phyloP scores from a whole-genome alignment of 1,284 basidiomycete genomes.

The Ceratobasidium papillatum region DNA sequence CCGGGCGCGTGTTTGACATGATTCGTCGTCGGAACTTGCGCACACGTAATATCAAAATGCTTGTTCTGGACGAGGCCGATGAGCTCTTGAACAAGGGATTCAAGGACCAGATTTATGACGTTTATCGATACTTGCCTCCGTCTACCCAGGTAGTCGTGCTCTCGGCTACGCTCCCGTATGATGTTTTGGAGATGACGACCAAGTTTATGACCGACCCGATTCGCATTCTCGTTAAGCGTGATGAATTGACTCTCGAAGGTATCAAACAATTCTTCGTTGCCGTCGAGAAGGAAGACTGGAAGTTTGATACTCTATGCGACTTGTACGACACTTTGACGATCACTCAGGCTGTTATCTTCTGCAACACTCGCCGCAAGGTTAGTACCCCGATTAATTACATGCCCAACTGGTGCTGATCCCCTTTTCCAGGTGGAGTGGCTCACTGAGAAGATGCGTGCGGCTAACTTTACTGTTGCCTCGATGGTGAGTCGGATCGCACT shows the following conservation, averaged over 20 bases:
- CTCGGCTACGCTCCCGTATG: conserved; percentile 95
- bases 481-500: conserved; percentile 58
- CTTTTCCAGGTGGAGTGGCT: conserved; percentile 90
- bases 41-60: conserved; percentile 99
- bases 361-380: conserved; percentile 97
- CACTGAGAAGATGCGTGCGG: conserved; percentile 97
- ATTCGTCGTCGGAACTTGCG: conserved; percentile 93
- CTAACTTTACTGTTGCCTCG: conserved; percentile 96
- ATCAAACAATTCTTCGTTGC: conserved; percentile 99
- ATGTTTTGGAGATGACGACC: conserved; percentile 99
- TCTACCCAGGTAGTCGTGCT: conserved; percentile 98
- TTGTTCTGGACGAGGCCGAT: conserved; percentile 97
- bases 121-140: conserved; percentile 97
- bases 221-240: conserved; percentile 98
- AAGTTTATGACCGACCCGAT: conserved; percentile 99
- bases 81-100: conserved; percentile 98
- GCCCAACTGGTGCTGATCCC: conserved; percentile 16
- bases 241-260: conserved; percentile 98
- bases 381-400: conserved; percentile 44
- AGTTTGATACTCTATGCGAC: conserved; percentile 98
- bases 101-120: conserved; percentile 99
- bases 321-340: conserved; percentile 98
- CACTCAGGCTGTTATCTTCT: conserved; percentile 99
- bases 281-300: conserved; percentile 99
- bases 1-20: conserved; percentile 99